Percentiles rank a stretch among this genome's conserved stretches.
Conservation (phyloP, 2,329 filamentous ascomycete species). For the Arachnomyces sp. region DNA sequence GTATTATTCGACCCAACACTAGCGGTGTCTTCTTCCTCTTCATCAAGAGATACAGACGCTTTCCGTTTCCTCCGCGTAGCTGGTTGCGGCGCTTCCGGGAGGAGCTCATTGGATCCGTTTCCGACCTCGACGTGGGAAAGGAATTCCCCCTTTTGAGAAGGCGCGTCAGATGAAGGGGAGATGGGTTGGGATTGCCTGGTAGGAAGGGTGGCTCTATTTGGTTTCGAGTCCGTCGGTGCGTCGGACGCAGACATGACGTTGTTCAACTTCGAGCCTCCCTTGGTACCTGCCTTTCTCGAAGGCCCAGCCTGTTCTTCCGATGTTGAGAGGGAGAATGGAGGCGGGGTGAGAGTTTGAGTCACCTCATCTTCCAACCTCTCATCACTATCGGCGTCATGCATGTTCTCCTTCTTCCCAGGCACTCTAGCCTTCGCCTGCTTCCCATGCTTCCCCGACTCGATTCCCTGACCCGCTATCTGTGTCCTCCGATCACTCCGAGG, state of each 20-base stretch:
- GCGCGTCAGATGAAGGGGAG: neutral
- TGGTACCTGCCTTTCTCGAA: neutral
- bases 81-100: neutral
- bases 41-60: constrained; percentile 1
- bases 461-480: neutral
- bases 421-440: neutral
- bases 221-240: neutral
- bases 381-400: neutral
- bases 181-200: neutral
- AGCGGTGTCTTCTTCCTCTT: neutral
- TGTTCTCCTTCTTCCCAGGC: neutral
- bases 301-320: neutral
- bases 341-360: neutral
- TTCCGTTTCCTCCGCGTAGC: constrained; percentile 2
- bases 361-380: neutral
- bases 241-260: neutral
- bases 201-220: neutral
- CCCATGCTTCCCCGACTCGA: neutral
- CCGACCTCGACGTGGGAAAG: no score
- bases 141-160: neutral
- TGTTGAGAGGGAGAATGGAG: neutral
- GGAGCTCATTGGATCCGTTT: no score
- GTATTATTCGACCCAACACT: neutral
- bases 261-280: neutral
- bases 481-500: constrained; percentile 14